These are phyloP conservation scores for Ramalina intermedia DNA, from an alignment of 495 filamentous ascomycete genomes.

Conservation along the genomic window DNA sequence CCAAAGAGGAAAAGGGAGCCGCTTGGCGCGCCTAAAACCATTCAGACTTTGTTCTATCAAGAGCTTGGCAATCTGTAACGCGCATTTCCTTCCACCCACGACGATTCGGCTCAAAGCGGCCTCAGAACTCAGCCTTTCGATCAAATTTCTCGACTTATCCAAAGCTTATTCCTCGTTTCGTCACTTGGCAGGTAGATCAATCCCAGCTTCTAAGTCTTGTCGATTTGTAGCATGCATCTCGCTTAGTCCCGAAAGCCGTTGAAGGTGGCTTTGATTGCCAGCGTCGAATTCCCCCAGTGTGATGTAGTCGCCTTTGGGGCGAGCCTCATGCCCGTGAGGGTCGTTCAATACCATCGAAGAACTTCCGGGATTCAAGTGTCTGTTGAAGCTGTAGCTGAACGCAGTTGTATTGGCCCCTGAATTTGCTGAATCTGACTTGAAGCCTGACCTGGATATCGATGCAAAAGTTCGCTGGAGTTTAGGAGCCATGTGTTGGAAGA, in stretches of 20 bases:
- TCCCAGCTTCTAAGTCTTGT: neutral
- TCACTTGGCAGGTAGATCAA: too few relatives aligned
- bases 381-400: neutral
- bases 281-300: neutral
- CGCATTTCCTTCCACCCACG: too few relatives aligned
- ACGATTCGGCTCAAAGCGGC: too few relatives aligned
- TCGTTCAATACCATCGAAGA: neutral
- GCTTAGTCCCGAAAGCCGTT: neutral
- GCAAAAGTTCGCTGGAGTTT: neutral
- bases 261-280: neutral
- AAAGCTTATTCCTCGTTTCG: too few relatives aligned
- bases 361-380: neutral
- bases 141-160: too few relatives aligned
- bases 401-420: neutral
- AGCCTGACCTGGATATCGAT: neutral
- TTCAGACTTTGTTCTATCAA: too few relatives aligned
- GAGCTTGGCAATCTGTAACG: too few relatives aligned
- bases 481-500: slow-evolving; percentile 7
- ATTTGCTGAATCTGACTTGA: neutral
- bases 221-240: neutral
- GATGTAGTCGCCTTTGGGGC: neutral
- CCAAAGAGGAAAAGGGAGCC: too few relatives aligned
- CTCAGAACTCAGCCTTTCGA: too few relatives aligned
- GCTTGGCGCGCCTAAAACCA: too few relatives aligned
- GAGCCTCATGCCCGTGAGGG: neutral